phyloP scores from a whole-genome alignment of 202 grass and related monocot species.

The Zoysia matrella region DNA sequence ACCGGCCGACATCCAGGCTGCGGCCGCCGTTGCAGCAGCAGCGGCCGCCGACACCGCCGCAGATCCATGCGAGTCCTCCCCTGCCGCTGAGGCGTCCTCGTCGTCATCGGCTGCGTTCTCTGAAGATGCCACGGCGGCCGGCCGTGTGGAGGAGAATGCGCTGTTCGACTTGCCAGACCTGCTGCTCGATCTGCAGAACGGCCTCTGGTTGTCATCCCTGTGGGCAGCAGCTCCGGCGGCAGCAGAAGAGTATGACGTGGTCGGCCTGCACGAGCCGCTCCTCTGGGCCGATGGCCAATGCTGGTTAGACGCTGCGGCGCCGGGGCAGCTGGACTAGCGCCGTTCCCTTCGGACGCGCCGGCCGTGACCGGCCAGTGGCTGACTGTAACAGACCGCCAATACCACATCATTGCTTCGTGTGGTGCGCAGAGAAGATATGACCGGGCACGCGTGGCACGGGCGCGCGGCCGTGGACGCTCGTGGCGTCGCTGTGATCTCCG shows the following conservation, averaged over 20 bases:
- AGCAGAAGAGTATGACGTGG: conserved; percentile 32
- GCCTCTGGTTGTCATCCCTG: conserved; percentile 58
- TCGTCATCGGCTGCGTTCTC: conserved; percentile 33
- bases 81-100: conserved; percentile 27
- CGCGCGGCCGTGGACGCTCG: not conserved
- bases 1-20: conserved; percentile 65
- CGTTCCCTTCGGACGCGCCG: not conserved
- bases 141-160: conserved; percentile 36
- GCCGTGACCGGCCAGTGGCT: conserved; percentile 25
- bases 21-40: conserved; percentile 39
- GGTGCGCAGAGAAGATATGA: conserved; percentile 3
- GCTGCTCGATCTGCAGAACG: conserved; percentile 54
- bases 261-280: conserved; percentile 42
- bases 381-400: conserved; percentile 17
- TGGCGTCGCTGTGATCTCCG: conserved; percentile 18
- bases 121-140: not conserved
- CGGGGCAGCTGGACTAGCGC: conserved; percentile 32
- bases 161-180: conserved; percentile 63
- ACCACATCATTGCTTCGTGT: conserved; percentile 26
- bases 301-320: conserved; percentile 24
- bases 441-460: not conserved
- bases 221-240: conserved; percentile 30
- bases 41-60: not conserved
- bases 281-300: conserved; percentile 51
- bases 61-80: conserved; percentile 36